Evolutionary conservation across 768 basidiomycete species (phyloP).

Genomic region (Trametopsis cervina): DNA sequence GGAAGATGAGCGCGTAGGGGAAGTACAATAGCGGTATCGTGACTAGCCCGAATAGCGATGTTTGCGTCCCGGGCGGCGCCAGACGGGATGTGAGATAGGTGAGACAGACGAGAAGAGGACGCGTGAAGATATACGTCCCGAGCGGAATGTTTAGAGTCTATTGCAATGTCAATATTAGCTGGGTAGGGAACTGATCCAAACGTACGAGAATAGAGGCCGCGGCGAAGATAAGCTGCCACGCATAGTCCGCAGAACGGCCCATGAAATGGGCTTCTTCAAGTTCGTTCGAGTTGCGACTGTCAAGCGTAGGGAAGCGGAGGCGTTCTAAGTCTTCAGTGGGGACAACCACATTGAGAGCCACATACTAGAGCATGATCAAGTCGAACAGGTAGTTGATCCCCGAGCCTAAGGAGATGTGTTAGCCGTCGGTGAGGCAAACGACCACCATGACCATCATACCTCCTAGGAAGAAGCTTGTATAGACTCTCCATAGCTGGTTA

Average conservation of each 20-base stretch:
- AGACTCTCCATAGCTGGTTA: constrained; percentile 62
- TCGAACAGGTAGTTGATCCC: constrained; percentile 60
- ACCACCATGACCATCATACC: constrained; percentile 27
- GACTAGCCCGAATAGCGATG: constrained; percentile 75
- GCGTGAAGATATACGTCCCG: constrained; percentile 44
- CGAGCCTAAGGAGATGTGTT: constrained; percentile 26
- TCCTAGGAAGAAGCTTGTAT: constrained; percentile 70
- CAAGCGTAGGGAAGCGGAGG: neutral
- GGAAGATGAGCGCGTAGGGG: constrained; percentile 63
- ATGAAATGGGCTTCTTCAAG: constrained; percentile 58
- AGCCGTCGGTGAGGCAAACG: neutral
- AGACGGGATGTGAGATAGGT: constrained; percentile 64
- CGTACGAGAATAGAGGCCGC: constrained; percentile 54
- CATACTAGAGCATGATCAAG: constrained; percentile 63
- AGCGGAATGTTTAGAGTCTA: constrained; percentile 59
- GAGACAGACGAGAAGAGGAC: constrained; percentile 59
- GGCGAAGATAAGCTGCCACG: constrained; percentile 63
- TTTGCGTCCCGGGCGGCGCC: constrained; percentile 57
- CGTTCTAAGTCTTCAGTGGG: neutral
- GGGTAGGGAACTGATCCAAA: constrained; percentile 8
- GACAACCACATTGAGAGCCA: no score
- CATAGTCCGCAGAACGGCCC: constrained; percentile 63
- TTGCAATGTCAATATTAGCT: neutral
- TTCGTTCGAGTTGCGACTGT: constrained; percentile 57
- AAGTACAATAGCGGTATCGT: constrained; percentile 66